These are phyloP conservation scores for Wickerhamiella brachini DNA, from an alignment of 805 yeast genomes.

Conservation along the genomic window DNA sequence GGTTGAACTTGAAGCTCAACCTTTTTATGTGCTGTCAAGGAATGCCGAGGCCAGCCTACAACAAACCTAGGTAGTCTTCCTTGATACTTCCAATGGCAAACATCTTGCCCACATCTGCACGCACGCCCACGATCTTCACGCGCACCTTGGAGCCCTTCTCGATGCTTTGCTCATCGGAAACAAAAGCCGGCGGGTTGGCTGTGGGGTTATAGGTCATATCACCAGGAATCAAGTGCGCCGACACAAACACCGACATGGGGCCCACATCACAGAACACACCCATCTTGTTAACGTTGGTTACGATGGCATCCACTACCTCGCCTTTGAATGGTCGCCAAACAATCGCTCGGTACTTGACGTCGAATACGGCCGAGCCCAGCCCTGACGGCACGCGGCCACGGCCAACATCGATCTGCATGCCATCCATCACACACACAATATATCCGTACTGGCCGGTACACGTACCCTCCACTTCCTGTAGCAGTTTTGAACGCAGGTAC, in stretches of 20 bases:
- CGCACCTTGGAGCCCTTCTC: slow-evolving; percentile 90
- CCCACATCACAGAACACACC: slow-evolving; percentile 98
- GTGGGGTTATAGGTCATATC: slow-evolving; percentile 90
- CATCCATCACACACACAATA: slow-evolving; percentile 88
- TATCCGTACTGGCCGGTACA: slow-evolving; percentile 98
- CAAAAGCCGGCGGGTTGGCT: slow-evolving; percentile 97
- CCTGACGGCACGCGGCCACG: slow-evolving; percentile 85
- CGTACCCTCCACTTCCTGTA: slow-evolving; percentile 95
- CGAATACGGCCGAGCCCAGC: slow-evolving; percentile 90
- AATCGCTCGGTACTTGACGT: slow-evolving; percentile 88
- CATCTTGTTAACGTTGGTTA: slow-evolving; percentile 83
- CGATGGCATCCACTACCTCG: slow-evolving; percentile 95
- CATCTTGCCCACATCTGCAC: slow-evolving; percentile 94
- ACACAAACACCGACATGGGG: slow-evolving; percentile 85
- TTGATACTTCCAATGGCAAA: slow-evolving; percentile 96
- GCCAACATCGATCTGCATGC: slow-evolving; percentile 89
- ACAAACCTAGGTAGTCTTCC: slow-evolving; percentile 92
- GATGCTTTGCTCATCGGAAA: slow-evolving; percentile 85
- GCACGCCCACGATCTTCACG: slow-evolving; percentile 90
- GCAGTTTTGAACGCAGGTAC: slow-evolving; percentile 72
- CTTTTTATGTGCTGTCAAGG: too few species aligned
- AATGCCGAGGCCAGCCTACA: slow-evolving; percentile 12
- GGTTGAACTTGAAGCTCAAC: too few species aligned
- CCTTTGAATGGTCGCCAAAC: slow-evolving; percentile 99
- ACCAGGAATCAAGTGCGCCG: slow-evolving; percentile 86